phyloP scores from a whole-genome alignment of 2,329 filamentous ascomycete genomes.

The Sporothrix luriei region DNA sequence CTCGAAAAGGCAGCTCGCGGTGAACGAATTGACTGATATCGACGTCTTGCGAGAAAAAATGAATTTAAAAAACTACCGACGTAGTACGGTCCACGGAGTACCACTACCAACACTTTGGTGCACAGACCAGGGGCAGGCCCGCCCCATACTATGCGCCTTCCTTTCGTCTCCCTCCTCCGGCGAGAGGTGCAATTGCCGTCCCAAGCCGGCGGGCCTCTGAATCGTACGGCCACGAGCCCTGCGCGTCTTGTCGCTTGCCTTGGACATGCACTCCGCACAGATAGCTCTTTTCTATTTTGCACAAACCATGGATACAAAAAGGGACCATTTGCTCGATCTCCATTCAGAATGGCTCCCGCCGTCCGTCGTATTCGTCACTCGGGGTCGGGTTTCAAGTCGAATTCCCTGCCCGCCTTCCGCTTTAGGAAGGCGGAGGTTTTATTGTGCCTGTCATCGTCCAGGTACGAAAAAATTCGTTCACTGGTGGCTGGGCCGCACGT shows the following conservation, averaged over 20 bases:
- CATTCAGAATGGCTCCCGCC: no score
- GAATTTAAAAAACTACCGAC: no score
- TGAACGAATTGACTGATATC: not conserved
- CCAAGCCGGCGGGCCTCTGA: not conserved
- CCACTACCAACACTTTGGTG: conserved; percentile 28
- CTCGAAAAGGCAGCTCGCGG: conserved; percentile 27
- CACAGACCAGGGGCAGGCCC: conserved; percentile 24
- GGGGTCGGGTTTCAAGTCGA: not conserved
- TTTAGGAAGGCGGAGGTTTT: conserved; percentile 30
- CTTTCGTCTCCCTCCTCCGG: not conserved
- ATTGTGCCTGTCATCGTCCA: not conserved
- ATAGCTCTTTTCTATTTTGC: conserved; percentile 7
- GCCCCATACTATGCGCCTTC: conserved; percentile 17
- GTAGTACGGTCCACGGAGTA: not conserved
- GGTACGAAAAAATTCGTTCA: not conserved
- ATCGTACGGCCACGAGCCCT: not conserved
- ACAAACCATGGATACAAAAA: not conserved
- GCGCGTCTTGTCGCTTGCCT: not conserved
- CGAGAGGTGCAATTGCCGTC: not conserved
- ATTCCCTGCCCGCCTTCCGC: not conserved
- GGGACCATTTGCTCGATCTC: not conserved
- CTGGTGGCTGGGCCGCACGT: conserved; percentile 7
- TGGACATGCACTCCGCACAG: not conserved
- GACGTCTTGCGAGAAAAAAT: no score
- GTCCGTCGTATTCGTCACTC: not conserved